These are phyloP conservation scores for Entomophthora muscae DNA, from an alignment of 371 early-diverging fungal genomes.

Conservation along the genomic window DNA sequence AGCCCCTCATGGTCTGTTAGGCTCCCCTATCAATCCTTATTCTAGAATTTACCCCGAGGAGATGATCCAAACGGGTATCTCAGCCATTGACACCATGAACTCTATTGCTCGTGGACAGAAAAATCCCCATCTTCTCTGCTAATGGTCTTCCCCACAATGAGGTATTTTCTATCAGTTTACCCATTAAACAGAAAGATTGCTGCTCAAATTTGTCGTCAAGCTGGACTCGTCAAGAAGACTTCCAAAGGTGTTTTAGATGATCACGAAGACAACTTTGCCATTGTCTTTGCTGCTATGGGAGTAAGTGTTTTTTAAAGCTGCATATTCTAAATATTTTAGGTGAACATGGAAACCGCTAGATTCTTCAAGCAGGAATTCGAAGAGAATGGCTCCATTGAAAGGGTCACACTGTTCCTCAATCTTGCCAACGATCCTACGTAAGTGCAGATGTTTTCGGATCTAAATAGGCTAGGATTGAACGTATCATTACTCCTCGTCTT, in stretches of 20 bases:
- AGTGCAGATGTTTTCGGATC: constrained; percentile 14
- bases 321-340: constrained; percentile 10
- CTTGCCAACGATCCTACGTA: constrained; percentile 99
- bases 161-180: constrained; percentile 23
- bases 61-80: constrained; percentile 99
- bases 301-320: constrained; percentile 16
- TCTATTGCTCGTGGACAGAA: constrained; percentile 99
- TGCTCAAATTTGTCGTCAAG: constrained; percentile 99
- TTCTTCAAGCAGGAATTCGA: constrained; percentile 99
- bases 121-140: constrained; percentile 99
- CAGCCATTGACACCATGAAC: constrained; percentile 99
- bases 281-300: constrained; percentile 99
- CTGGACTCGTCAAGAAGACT: constrained; percentile 91
- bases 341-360: constrained; percentile 99
- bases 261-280: constrained; percentile 99
- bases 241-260: constrained; percentile 94
- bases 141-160: constrained; percentile 99
- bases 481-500: constrained; percentile 99
- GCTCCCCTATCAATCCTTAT: constrained; percentile 98
- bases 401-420: constrained; percentile 98
- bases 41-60: constrained; percentile 99
- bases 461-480: constrained; percentile 65
- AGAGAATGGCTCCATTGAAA: constrained; percentile 98
- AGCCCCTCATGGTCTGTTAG: constrained; percentile 14
- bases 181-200: constrained; percentile 53